Conservation (phyloP, 768 basidiomycete genomes). For the Podaxis sp. region DNA sequence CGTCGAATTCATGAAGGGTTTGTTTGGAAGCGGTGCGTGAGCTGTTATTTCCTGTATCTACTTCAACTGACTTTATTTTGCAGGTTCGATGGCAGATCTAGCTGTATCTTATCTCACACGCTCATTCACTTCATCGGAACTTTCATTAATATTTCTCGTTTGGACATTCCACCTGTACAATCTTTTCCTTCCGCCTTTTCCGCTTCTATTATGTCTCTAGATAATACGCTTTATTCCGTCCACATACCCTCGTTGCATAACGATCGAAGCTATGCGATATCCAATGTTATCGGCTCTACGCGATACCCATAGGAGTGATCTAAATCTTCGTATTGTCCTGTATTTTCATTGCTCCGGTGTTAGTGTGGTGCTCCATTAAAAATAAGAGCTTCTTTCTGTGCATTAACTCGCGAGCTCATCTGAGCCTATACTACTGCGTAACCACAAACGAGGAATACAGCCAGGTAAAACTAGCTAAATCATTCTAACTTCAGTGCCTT, state of each 20-base stretch:
- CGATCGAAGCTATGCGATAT: not conserved
- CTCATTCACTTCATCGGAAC: not conserved
- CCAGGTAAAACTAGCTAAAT: not conserved
- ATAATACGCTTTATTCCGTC: not conserved
- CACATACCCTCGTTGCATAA: not conserved
- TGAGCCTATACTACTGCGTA: too few relatives aligned
- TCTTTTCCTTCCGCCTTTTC: not conserved
- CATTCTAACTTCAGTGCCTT: not conserved
- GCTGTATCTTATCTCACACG: conserved; percentile 4
- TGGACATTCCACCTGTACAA: not conserved
- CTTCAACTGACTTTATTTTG: not conserved
- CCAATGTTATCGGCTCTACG: not conserved
- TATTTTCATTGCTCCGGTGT: too few relatives aligned
- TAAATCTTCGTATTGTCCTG: too few relatives aligned
- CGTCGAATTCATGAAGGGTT: conserved; percentile 2
- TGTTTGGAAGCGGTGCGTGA: not conserved
- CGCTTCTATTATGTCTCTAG: not conserved
- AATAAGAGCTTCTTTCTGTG: too few relatives aligned
- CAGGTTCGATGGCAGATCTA: not conserved
- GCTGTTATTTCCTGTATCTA: not conserved
- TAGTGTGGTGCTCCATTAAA: too few relatives aligned
- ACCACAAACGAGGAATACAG: too few relatives aligned
- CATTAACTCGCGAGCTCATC: too few relatives aligned
- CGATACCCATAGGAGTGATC: too few relatives aligned
- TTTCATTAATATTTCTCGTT: not conserved